phyloP scores from a whole-genome alignment of 2,329 filamentous ascomycete genomes.

The Phialocephala sp. region DNA sequence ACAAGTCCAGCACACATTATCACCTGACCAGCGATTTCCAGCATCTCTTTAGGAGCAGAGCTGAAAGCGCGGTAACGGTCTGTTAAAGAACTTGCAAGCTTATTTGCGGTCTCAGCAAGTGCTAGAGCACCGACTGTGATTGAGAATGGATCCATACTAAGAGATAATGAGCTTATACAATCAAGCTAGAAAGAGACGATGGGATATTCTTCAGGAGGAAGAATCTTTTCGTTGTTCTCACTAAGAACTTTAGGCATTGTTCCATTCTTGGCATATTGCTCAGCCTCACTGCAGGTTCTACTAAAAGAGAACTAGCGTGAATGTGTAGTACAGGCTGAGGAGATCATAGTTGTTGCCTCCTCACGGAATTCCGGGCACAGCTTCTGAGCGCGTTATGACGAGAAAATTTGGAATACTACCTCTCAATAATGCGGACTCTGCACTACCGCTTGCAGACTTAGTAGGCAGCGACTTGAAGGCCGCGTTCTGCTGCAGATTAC shows the following conservation, averaged over 20 bases:
- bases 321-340: background rate
- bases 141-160: conserved; percentile 23
- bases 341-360: background rate
- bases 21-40: conserved; percentile 25
- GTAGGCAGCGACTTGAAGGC: too few species aligned
- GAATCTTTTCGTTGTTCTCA: background rate
- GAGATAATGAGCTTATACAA: background rate
- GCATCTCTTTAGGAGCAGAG: conserved; percentile 27
- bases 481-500: too few species aligned
- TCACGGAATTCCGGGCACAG: too few species aligned
- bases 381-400: background rate
- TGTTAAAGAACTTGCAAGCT: conserved; percentile 22
- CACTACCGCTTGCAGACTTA: too few species aligned
- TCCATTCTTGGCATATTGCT: background rate
- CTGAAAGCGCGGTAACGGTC: conserved; percentile 26
- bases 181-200: background rate
- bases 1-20: conserved; percentile 25
- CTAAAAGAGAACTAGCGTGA: background rate
- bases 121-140: conserved; percentile 22
- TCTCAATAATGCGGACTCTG: too few species aligned
- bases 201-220: too few species aligned
- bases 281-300: conserved; percentile 1
- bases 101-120: conserved; percentile 25
- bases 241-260: background rate
- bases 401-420: background rate